Evolutionary conservation across 2,329 filamentous ascomycete species (phyloP).

Genomic region (Stagonosporopsis tanaceti): DNA sequence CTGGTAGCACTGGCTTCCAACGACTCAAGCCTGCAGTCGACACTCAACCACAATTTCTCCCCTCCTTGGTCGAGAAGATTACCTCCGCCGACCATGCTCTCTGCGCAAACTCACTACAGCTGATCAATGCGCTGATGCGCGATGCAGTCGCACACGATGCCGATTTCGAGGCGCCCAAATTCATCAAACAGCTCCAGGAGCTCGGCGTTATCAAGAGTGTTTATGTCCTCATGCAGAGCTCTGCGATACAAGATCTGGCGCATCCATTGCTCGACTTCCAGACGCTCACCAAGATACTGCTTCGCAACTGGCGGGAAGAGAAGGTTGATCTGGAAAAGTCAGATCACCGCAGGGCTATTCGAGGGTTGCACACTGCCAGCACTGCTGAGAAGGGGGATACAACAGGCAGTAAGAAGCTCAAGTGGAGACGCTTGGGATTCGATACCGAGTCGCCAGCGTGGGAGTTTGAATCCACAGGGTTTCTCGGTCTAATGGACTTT

Average conservation of each 20-base stretch:
- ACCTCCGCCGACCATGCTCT: conserved; percentile 94
- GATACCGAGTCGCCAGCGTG: conserved; percentile 84
- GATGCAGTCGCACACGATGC: conserved; percentile 83
- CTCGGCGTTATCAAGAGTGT: conserved; percentile 91
- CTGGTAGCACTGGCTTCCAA: conserved; percentile 82
- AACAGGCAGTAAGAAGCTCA: conserved; percentile 74
- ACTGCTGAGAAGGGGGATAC: conserved; percentile 66
- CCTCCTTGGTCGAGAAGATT: conserved; percentile 89
- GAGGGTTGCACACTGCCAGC: conserved; percentile 84
- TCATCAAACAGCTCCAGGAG: conserved; percentile 93
- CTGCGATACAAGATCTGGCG: conserved; percentile 86
- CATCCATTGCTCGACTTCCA: conserved; percentile 94
- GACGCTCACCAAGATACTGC: conserved; percentile 83
- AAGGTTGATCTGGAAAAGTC: conserved; percentile 83
- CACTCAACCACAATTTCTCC: conserved; percentile 90
- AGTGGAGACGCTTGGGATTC: conserved; percentile 93
- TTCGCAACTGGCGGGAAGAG: conserved; percentile 88
- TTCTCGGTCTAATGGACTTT: conserved; percentile 96
- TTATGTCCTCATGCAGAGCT: conserved; percentile 91
- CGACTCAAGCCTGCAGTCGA: conserved; percentile 91
- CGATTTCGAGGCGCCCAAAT: conserved; percentile 89
- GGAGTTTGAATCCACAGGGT: conserved; percentile 87
- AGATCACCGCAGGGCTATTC: conserved; percentile 87
- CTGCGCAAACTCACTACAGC: conserved; percentile 92
- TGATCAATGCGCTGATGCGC: conserved; percentile 94